Evolutionary conservation across 495 filamentous ascomycete genomes (phyloP).

Genomic region (Aspergillus bertholletiae): DNA sequence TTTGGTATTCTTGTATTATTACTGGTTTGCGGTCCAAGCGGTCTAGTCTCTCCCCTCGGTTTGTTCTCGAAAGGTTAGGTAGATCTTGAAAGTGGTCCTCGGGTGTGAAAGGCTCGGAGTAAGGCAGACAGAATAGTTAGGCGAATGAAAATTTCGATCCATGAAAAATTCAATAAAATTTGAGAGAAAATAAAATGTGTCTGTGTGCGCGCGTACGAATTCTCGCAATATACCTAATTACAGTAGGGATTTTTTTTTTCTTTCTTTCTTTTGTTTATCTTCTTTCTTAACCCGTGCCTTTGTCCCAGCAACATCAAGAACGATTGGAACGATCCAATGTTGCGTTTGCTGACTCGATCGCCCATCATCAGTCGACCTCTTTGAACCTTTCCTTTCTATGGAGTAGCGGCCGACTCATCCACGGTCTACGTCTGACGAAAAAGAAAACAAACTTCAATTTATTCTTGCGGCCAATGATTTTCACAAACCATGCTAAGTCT

Average conservation of each 20-base stretch:
- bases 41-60: not conserved
- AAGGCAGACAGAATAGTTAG: not conserved
- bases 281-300: not conserved
- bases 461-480: no score
- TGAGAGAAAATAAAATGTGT: not conserved
- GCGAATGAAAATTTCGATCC: not conserved
- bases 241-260: not conserved
- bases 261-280: not conserved
- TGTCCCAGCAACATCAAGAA: not conserved
- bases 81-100: not conserved
- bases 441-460: not conserved
- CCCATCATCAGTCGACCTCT: not conserved
- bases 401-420: not conserved
- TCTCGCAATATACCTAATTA: not conserved
- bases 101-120: not conserved
- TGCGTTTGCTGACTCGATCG: not conserved
- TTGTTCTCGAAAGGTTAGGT: no score
- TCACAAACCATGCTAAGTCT: no score
- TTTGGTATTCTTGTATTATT: not conserved
- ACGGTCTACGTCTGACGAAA: not conserved
- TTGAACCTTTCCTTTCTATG: not conserved
- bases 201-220: no score
- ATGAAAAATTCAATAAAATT: not conserved
- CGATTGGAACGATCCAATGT: not conserved
- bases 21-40: not conserved